Percentiles rank a stretch among this genome's conserved stretches.
These are phyloP conservation scores for Vanrija pseudolonga DNA, from an alignment of 1,284 basidiomycete genomes.

Conservation along the genomic window DNA sequence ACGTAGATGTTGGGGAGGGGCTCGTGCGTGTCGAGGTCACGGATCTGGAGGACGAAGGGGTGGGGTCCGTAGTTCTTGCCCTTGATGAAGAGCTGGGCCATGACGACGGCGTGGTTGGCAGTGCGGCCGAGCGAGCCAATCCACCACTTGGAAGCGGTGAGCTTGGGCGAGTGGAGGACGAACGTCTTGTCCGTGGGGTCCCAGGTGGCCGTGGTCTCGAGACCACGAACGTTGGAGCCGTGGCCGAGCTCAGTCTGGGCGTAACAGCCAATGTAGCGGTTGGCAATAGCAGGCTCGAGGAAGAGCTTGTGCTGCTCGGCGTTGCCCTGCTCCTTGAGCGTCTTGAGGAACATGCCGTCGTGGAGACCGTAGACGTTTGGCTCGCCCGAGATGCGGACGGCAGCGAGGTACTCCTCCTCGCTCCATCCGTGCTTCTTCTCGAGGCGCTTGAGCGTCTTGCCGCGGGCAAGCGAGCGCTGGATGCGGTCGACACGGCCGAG, in stretches of 20 bases:
- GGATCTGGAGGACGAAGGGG: conserved; percentile 57
- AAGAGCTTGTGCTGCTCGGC: conserved; percentile 21
- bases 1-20: conserved; percentile 55
- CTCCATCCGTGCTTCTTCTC: conserved; percentile 11
- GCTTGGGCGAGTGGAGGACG: conserved; percentile 55
- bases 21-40: conserved; percentile 54
- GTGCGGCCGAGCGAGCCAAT: conserved; percentile 58
- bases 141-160: conserved; percentile 56
- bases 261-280: conserved; percentile 54
- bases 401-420: conserved; percentile 12
- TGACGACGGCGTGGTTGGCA: conserved; percentile 58
- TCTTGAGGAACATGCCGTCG: conserved; percentile 17
- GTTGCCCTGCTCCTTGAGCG: conserved; percentile 16
- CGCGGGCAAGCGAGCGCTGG: conserved; percentile 18
- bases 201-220: conserved; percentile 59
- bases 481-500: conserved; percentile 20
- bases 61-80: conserved; percentile 57
- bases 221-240: conserved; percentile 58
- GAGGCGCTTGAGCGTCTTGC: conserved; percentile 19
- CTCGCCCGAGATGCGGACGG: conserved; percentile 12
- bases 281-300: conserved; percentile 13
- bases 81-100: conserved; percentile 56
- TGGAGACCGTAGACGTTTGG: conserved; percentile 18
- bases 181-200: conserved; percentile 56
- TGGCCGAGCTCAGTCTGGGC: conserved; percentile 55